Conservation (phyloP, 345 rosid genomes). For the Heritiera fomes region DNA sequence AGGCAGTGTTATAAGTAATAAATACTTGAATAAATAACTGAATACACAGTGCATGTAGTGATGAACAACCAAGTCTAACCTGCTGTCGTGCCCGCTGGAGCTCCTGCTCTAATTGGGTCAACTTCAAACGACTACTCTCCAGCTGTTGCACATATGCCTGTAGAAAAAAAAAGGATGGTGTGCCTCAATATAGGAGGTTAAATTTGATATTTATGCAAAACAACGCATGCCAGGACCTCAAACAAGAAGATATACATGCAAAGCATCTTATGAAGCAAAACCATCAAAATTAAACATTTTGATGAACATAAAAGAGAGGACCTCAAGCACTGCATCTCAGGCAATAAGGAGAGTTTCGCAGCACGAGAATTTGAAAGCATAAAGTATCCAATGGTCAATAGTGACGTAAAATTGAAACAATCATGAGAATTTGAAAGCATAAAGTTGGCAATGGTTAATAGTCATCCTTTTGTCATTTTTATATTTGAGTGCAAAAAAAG, state of each 20-base stretch:
- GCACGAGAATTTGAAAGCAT: background rate
- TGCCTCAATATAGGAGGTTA: background rate
- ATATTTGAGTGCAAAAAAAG: background rate
- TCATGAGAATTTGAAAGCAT: background rate
- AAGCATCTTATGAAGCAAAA: constrained; percentile 3
- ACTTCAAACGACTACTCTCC: constrained; percentile 94
- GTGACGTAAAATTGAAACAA: background rate
- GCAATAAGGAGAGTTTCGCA: background rate
- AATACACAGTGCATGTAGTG: background rate
- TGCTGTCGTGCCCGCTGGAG: constrained; percentile 98
- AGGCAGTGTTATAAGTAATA: background rate
- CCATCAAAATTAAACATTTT: constrained; percentile 2
- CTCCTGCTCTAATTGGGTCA: constrained; percentile 96
- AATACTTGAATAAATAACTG: background rate
- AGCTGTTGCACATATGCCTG: constrained; percentile 99
- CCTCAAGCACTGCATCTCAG: background rate
- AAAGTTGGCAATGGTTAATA: background rate
- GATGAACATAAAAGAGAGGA: background rate
- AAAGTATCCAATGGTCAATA: background rate
- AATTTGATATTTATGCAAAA: constrained; percentile 2
- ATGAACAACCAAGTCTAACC: constrained; percentile 44
- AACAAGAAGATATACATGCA: background rate
- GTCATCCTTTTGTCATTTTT: background rate
- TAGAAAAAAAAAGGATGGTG: constrained; percentile 18
- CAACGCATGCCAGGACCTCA: background rate